Evolutionary conservation across 164 flowering plant species (phyloP), one percentile per base, ranked within the genome.

Genomic region (Chimonanthus salicifolius): DNA sequence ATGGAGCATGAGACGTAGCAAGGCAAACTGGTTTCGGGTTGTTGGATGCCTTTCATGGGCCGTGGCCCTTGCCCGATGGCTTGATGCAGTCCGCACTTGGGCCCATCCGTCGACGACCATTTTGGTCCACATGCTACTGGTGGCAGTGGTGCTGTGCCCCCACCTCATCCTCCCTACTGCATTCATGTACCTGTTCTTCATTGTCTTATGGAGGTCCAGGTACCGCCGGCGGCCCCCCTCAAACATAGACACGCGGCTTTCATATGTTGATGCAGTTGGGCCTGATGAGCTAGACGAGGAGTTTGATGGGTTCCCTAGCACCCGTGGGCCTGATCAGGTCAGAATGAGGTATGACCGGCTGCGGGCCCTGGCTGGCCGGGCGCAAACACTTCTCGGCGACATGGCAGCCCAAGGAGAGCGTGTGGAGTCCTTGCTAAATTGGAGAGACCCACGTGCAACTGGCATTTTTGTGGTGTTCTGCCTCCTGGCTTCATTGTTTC

Each of bases 1-100:
- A 78, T 96, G 97, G 97, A 96, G 99, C 89, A 85, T 96, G 96
- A 82, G 98, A 76, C 73, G 95, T 20, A 92, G 94, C 85, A 94
- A 92, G 83, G 92, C 92, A 1, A 94, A 94, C 69, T 96, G 95
- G 97, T 89, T 90, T 72, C 70, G 98, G 18, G 82, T 90, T 0
- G 87, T 89, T 13, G 88, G 87, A 2, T 87, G 90, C 63, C 72
- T 94, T 68, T 74, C 91, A 2, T 83, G 82, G 11, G 87, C 81
- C 0, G 89, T 88, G 4, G 49, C 88, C 0, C 43, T 91, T 3
- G 87, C 84, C 0, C 80, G 90, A 8, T 92, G 98, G 98, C 68
- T 91, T 16, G 89, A 91, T 21, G 91, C 82, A 50, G 81, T 94
- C n/a, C 86, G 94, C 48, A 86, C 79, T 15, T 96, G 99, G 99